Evolutionary conservation across 768 basidiomycete genomes (phyloP).

Genomic region (Tubosaeta brunneosetosa): DNA sequence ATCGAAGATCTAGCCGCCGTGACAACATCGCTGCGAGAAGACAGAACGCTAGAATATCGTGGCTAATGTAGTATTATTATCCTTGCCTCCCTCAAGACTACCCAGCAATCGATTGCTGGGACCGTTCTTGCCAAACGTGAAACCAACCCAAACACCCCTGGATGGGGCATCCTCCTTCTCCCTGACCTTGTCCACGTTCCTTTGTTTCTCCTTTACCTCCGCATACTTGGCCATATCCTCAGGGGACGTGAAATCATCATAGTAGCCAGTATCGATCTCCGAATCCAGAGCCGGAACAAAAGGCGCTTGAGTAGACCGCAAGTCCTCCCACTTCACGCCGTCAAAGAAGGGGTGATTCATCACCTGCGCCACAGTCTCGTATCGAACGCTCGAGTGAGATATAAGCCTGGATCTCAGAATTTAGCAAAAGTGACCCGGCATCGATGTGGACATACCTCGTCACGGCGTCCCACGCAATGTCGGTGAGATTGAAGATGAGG

Average conservation of each 20-base stretch:
- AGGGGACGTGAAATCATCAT: constrained; percentile 81
- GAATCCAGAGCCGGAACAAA: constrained; percentile 94
- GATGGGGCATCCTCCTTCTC: constrained; percentile 76
- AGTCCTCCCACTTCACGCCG: constrained; percentile 67
- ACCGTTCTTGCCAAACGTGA: constrained; percentile 88
- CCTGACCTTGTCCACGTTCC: constrained; percentile 84
- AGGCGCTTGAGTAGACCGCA: constrained; percentile 74
- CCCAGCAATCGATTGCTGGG: constrained; percentile 41
- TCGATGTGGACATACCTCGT: constrained; percentile 52
- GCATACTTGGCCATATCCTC: constrained; percentile 99
- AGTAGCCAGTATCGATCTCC: constrained; percentile 93
- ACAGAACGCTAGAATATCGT: constrained; percentile 48
- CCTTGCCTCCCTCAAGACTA: constrained; percentile 33
- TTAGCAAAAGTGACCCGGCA: constrained; percentile 1
- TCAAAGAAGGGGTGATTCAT: constrained; percentile 80
- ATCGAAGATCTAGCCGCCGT: not conserved
- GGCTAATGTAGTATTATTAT: constrained; percentile 46
- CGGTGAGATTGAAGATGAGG: constrained; percentile 91
- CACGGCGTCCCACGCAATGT: constrained; percentile 92
- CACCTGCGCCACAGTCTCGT: constrained; percentile 68
- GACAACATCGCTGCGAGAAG: not conserved
- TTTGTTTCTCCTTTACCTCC: constrained; percentile 96
- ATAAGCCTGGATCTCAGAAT: constrained; percentile 56
- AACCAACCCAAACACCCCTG: constrained; percentile 86
- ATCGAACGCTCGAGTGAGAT: constrained; percentile 78